Evolutionary conservation across 306 rosid genomes (phyloP).

Genomic region (Vigna unguiculata): DNA sequence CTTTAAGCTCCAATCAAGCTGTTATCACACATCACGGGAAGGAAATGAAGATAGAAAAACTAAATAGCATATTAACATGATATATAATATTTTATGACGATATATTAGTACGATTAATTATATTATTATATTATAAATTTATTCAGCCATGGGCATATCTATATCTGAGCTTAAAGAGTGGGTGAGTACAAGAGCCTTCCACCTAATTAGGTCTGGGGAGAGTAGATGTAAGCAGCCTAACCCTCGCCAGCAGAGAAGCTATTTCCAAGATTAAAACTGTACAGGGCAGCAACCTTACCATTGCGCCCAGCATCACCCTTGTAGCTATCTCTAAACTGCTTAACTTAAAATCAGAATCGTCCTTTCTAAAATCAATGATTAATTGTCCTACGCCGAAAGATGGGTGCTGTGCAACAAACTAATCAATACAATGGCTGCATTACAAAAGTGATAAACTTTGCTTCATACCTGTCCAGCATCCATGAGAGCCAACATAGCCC

Average conservation of each 20-base stretch:
- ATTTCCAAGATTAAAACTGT: background rate
- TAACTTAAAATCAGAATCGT: background rate
- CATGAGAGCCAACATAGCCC: slow-evolving; percentile 83
- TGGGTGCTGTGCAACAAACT: slow-evolving; percentile 25
- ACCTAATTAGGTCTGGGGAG: background rate
- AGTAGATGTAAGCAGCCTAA: background rate
- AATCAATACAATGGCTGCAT: slow-evolving; percentile 21
- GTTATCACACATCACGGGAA: background rate
- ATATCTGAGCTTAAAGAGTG: background rate
- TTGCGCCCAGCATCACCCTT: background rate
- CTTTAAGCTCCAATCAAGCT: background rate
- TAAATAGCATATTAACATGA: background rate
- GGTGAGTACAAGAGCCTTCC: background rate
- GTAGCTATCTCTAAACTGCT: slow-evolving; percentile 20
- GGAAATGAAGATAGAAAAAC: background rate
- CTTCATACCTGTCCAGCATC: slow-evolving; percentile 78
- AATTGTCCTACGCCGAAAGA: slow-evolving; percentile 16
- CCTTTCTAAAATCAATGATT: slow-evolving; percentile 27
- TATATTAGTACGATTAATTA: background rate
- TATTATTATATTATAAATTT: background rate
- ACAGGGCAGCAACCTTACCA: background rate
- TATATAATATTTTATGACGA: background rate
- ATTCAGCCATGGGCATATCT: background rate
- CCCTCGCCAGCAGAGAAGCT: background rate
- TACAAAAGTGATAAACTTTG: slow-evolving; percentile 32